Evolutionary conservation across 305 asterid genomes (phyloP).

Genomic region (Ajuga reptans): DNA sequence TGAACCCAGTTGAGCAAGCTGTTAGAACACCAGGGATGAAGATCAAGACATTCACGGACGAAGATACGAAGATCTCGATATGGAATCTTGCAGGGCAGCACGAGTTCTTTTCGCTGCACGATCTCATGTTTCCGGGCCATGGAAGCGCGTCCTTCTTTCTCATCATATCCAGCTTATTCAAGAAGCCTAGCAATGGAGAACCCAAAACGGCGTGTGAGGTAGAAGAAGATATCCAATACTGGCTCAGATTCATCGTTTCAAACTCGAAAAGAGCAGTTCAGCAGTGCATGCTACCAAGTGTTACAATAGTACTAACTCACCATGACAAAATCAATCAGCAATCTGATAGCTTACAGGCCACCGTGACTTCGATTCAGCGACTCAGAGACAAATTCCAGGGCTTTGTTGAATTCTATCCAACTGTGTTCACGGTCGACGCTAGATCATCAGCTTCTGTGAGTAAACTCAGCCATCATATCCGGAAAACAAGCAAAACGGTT

Average conservation of each 20-base stretch:
- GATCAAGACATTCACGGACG: conserved; percentile 53
- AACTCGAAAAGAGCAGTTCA: conserved; percentile 62
- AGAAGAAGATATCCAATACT: conserved; percentile 72
- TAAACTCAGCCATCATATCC: conserved; percentile 57
- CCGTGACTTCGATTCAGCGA: conserved; percentile 36
- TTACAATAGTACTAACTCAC: conserved; percentile 73
- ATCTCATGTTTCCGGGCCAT: conserved; percentile 78
- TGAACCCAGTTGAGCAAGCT: conserved; percentile 79
- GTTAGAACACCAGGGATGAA: conserved; percentile 54
- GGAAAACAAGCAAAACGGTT: conserved; percentile 47
- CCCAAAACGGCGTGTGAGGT: conserved; percentile 44
- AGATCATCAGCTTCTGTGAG: conserved; percentile 77
- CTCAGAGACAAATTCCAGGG: conserved; percentile 61
- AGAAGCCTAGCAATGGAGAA: conserved; percentile 54
- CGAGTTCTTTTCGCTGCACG: conserved; percentile 55
- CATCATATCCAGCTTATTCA: conserved; percentile 53
- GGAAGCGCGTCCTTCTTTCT: conserved; percentile 64
- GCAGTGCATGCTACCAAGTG: conserved; percentile 74
- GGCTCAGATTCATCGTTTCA: conserved; percentile 72
- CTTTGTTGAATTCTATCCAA: conserved; percentile 62
- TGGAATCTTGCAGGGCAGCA: conserved; percentile 86
- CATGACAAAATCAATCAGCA: conserved; percentile 51
- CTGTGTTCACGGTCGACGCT: conserved; percentile 78
- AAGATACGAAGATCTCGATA: conserved; percentile 56
- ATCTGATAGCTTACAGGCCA: conserved; percentile 39